These are phyloP conservation scores for Rhodamnia argentea DNA, from an alignment of 345 rosid genomes.

Conservation along the genomic window DNA sequence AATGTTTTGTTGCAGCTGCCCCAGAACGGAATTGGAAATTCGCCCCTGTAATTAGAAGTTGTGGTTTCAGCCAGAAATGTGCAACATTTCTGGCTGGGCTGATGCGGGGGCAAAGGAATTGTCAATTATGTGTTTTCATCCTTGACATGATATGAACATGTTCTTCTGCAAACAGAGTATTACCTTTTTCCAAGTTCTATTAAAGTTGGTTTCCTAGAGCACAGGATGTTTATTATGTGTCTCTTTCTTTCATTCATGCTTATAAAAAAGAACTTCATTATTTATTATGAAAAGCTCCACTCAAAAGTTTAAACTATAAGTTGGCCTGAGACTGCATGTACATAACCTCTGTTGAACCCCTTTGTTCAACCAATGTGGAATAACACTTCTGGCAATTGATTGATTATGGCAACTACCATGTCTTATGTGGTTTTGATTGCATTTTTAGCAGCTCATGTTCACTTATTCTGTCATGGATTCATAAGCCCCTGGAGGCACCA, in stretches of 20 bases:
- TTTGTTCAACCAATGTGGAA: not conserved
- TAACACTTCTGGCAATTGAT: not conserved
- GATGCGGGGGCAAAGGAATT: too few relatives aligned
- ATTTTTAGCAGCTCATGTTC: not conserved
- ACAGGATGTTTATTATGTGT: not conserved
- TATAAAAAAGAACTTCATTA: not conserved
- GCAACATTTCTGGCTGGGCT: too few relatives aligned
- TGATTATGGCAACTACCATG: not conserved
- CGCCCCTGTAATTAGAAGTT: too few relatives aligned
- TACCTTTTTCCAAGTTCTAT: not conserved
- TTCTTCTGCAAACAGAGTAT: not conserved
- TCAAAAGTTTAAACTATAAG: not conserved
- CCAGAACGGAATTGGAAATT: too few relatives aligned
- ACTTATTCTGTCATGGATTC: not conserved
- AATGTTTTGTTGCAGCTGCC: too few relatives aligned
- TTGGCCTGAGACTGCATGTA: rapidly evolving
- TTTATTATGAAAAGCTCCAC: not conserved
- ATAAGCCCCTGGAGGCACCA: not conserved
- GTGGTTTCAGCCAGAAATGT: too few relatives aligned
- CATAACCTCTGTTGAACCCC: not conserved
- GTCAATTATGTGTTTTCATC: not conserved
- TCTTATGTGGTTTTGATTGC: not conserved
- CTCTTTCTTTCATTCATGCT: not conserved
- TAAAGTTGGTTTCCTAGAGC: too few relatives aligned
- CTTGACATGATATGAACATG: not conserved